Evolutionary conservation across 805 yeast species (phyloP).

Genomic region (Suhomyces xylopsoci): DNA sequence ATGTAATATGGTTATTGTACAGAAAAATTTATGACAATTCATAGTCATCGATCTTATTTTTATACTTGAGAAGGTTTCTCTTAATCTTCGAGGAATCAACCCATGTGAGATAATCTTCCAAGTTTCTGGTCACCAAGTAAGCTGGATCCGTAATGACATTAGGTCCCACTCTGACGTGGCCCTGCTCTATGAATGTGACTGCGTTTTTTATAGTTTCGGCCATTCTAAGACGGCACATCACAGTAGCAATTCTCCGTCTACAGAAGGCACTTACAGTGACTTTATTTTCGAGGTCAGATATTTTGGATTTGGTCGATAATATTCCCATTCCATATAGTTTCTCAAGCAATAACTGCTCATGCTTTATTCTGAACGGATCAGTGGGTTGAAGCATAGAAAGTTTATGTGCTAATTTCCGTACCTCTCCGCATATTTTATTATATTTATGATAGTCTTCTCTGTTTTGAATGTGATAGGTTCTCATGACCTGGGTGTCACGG

Average conservation of each 20-base stretch:
- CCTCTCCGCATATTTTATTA: conserved; percentile 88
- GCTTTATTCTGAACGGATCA: conserved; percentile 84
- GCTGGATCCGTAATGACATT: conserved; percentile 95
- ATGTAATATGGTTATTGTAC: not conserved
- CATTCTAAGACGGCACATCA: conserved; percentile 93
- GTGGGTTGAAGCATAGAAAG: conserved; percentile 80
- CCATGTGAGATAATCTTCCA: conserved; percentile 98
- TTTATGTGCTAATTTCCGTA: conserved; percentile 82
- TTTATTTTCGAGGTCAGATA: conserved; percentile 87
- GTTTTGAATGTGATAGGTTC: conserved; percentile 88
- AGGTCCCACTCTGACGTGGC: conserved; percentile 97
- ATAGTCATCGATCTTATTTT: conserved; percentile 65
- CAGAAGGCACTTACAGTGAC: conserved; percentile 90
- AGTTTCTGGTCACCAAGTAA: conserved; percentile 81
- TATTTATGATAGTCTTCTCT: conserved; percentile 95
- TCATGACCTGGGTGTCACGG: conserved; percentile 94
- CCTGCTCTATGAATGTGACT: conserved; percentile 89
- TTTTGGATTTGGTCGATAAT: conserved; percentile 81
- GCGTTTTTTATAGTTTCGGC: conserved; percentile 88
- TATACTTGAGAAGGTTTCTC: conserved; percentile 81
- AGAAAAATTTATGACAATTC: conserved; percentile 37
- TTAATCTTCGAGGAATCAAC: conserved; percentile 94
- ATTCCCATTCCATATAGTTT: conserved; percentile 88
- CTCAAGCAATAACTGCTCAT: conserved; percentile 83
- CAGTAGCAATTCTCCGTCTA: conserved; percentile 88